These are phyloP conservation scores for Linnemannia zychae DNA, from an alignment of 192 early-diverging fungal species.

Conservation along the genomic window DNA sequence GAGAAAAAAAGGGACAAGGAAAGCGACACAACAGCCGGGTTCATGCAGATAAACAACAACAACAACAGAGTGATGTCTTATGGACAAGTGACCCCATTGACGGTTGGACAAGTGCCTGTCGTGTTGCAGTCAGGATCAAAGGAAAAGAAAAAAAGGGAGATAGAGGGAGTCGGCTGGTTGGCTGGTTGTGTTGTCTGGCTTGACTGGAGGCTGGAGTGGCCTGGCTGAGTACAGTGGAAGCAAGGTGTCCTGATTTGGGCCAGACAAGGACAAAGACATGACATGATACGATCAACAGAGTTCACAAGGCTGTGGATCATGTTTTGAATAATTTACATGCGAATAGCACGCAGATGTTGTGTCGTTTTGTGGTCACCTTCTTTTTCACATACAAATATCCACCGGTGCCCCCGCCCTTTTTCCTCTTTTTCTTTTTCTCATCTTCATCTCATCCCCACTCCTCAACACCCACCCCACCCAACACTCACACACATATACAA, in stretches of 20 bases:
- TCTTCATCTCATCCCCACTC: constrained; percentile 12
- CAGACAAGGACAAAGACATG: background rate
- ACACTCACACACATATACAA: constrained; percentile 6
- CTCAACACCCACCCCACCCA: background rate
- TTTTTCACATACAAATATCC: background rate
- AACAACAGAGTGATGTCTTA: no score
- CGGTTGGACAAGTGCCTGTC: background rate
- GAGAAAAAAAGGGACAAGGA: background rate
- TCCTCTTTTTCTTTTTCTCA: background rate
- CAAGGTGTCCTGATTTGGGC: constrained; percentile 5
- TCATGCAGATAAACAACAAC: constrained; percentile 6
- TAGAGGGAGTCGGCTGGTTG: constrained; percentile 2
- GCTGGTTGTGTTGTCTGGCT: background rate
- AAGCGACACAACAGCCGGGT: constrained; percentile 7
- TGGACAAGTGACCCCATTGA: background rate
- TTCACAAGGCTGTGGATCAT: background rate
- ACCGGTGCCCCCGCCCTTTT: constrained; percentile 2
- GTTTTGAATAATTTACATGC: background rate
- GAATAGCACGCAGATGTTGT: background rate
- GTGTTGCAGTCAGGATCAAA: background rate
- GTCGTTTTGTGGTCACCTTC: constrained; percentile 1
- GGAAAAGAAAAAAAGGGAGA: background rate
- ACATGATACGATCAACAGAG: background rate
- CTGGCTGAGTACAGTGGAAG: background rate
- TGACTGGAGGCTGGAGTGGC: constrained; percentile 3